These are phyloP conservation scores for Penicillium rolfsii DNA, from an alignment of 2,329 filamentous ascomycete species.

Conservation along the genomic window DNA sequence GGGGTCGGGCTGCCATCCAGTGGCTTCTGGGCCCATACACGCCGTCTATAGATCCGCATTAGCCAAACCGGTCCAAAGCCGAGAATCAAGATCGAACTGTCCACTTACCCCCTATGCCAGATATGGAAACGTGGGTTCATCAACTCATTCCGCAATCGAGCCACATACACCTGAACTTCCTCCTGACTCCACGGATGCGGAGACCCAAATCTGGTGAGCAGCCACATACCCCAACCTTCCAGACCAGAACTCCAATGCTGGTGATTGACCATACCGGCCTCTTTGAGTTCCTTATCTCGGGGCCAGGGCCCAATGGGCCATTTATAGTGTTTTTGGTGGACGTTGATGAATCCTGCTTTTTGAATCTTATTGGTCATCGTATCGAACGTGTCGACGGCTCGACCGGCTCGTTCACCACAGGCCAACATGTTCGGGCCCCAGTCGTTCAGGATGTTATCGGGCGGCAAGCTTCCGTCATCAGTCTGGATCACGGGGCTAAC, in stretches of 20 bases:
- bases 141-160: constrained; percentile 26
- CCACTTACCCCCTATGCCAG: constrained; percentile 27
- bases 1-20: constrained; percentile 2
- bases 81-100: not conserved
- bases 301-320: constrained; percentile 39
- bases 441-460: constrained; percentile 18
- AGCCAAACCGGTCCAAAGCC: not conserved
- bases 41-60: constrained; percentile 11
- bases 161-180: constrained; percentile 27
- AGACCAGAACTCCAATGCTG: constrained; percentile 34
- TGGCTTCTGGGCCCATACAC: constrained; percentile 26
- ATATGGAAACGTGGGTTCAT: constrained; percentile 24
- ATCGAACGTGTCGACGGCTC: constrained; percentile 27
- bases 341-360: constrained; percentile 37
- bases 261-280: constrained; percentile 46
- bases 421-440: constrained; percentile 24
- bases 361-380: constrained; percentile 30
- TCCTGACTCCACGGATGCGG: constrained; percentile 27
- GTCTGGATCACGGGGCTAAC: constrained; percentile 23
- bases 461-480: constrained; percentile 24
- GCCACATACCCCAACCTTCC: constrained; percentile 34
- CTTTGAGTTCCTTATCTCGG: constrained; percentile 33
- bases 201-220: constrained; percentile 30
- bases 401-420: constrained; percentile 29
- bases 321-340: constrained; percentile 35